Evolutionary conservation across 1,139 yeast genomes (phyloP).

Genomic region (Neolecta irregularis): DNA sequence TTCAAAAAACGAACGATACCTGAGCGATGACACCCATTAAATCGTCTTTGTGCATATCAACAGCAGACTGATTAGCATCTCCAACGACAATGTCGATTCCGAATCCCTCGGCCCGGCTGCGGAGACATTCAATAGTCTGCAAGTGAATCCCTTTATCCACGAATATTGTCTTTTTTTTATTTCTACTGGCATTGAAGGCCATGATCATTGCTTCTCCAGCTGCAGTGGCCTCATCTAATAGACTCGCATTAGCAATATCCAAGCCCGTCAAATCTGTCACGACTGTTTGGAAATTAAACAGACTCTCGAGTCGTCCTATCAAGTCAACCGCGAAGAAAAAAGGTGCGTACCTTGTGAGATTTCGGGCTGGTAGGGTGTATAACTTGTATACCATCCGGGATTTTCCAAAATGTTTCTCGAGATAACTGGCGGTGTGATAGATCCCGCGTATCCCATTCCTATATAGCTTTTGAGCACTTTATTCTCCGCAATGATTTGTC

Average conservation of each 20-base stretch:
- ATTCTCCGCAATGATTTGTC: constrained; percentile 59
- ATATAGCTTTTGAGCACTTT: constrained; percentile 56
- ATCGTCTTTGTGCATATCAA: constrained; percentile 23
- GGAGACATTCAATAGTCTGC: constrained; percentile 68
- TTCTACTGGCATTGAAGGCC: constrained; percentile 40
- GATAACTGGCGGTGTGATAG: constrained; percentile 77
- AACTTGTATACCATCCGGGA: constrained; percentile 97
- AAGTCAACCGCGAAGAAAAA: no score
- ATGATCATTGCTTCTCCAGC: constrained; percentile 95
- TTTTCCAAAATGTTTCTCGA: constrained; percentile 82
- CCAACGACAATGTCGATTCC: constrained; percentile 53
- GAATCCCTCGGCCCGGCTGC: constrained; percentile 64
- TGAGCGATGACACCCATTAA: constrained; percentile 71
- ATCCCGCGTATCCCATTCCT: constrained; percentile 91
- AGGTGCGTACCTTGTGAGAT: constrained; percentile 95
- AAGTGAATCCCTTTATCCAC: constrained; percentile 68
- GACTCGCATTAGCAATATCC: constrained; percentile 82
- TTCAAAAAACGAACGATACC: no score
- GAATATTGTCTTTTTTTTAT: constrained; percentile 39
- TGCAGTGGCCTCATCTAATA: constrained; percentile 93
- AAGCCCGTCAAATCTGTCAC: constrained; percentile 81
- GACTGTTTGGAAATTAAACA: constrained; percentile 81
- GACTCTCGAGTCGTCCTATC: constrained; percentile 77
- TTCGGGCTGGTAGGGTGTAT: constrained; percentile 97
- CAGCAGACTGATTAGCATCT: constrained; percentile 35